Percentiles rank a stretch among this genome's conserved stretches.
These are phyloP conservation scores for Diaporthe nobilis DNA, from an alignment of 2,329 filamentous ascomycete species.

Conservation along the genomic window DNA sequence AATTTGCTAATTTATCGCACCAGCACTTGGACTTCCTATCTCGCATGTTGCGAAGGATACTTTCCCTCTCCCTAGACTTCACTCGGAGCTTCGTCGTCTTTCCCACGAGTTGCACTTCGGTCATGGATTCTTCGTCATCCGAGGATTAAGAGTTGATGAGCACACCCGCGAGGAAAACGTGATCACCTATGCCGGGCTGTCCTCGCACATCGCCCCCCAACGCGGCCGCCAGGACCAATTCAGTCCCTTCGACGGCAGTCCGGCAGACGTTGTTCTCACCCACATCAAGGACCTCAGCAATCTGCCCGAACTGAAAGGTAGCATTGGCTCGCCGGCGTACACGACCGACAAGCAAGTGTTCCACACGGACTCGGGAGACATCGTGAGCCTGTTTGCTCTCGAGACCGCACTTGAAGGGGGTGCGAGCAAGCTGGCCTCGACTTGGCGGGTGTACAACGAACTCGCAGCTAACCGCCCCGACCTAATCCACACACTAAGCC, in stretches of 20 bases:
- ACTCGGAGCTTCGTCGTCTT: slow-evolving; percentile 62
- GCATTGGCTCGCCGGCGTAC: slow-evolving; percentile 71
- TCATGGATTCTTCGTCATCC: slow-evolving; percentile 73
- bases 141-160: slow-evolving; percentile 67
- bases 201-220: slow-evolving; percentile 68
- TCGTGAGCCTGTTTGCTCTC: slow-evolving; percentile 71
- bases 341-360: slow-evolving; percentile 74
- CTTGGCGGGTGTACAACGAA: slow-evolving; percentile 74
- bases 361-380: slow-evolving; percentile 73
- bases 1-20: neutral
- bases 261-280: slow-evolving; percentile 66
- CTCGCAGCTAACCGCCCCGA: slow-evolving; percentile 71
- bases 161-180: slow-evolving; percentile 70
- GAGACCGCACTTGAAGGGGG: slow-evolving; percentile 68
- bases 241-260: slow-evolving; percentile 55
- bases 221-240: slow-evolving; percentile 67
- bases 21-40: slow-evolving; percentile 55
- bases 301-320: slow-evolving; percentile 50
- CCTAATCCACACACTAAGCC: slow-evolving; percentile 68
- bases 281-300: slow-evolving; percentile 74
- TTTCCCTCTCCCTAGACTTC: slow-evolving; percentile 69
- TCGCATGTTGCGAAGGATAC: slow-evolving; percentile 62
- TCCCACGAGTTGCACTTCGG: slow-evolving; percentile 70
- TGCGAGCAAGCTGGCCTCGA: slow-evolving; percentile 70
- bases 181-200: slow-evolving; percentile 72